Evolutionary conservation across 768 basidiomycete species (phyloP).

Genomic region (Daedaleopsis nitida): DNA sequence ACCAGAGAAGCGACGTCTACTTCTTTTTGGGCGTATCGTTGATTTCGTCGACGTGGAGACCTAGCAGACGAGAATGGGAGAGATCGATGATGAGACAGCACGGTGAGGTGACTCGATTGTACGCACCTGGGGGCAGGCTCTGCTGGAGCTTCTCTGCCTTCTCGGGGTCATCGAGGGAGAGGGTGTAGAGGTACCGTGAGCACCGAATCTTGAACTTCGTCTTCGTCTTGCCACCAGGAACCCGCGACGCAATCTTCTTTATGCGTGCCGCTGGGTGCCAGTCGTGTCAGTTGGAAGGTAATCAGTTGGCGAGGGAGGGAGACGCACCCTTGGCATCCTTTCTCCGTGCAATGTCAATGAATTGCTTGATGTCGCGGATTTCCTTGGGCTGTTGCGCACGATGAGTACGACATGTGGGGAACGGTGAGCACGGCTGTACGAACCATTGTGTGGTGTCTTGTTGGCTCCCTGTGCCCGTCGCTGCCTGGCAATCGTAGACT

Average conservation of each 20-base stretch:
- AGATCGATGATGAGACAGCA: not conserved
- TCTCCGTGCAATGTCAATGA: constrained; percentile 95
- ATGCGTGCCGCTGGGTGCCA: constrained; percentile 82
- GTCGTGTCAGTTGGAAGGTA: not conserved
- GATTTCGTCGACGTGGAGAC: constrained; percentile 72
- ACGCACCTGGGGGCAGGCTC: constrained; percentile 91
- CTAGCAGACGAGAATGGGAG: constrained; percentile 37
- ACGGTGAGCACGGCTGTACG: not conserved
- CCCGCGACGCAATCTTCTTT: constrained; percentile 85
- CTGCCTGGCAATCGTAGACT: not conserved
- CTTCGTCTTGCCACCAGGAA: constrained; percentile 69
- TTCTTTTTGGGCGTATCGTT: constrained; percentile 72
- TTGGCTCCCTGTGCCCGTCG: constrained; percentile 6
- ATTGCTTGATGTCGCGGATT: constrained; percentile 97
- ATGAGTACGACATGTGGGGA: not conserved
- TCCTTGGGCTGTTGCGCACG: constrained; percentile 77
- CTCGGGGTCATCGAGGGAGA: constrained; percentile 92
- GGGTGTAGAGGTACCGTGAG: constrained; percentile 96
- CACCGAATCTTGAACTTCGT: constrained; percentile 99
- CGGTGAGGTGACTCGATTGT: not conserved
- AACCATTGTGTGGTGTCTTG: constrained; percentile 19
- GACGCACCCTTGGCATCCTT: constrained; percentile 95
- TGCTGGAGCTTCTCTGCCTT: constrained; percentile 98
- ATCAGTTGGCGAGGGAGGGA: not conserved
- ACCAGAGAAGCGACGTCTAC: constrained; percentile 38